Base-by-base conservation (phyloP, 176 grass and related monocot species). In the Bonia amplexicaulis region DNA sequence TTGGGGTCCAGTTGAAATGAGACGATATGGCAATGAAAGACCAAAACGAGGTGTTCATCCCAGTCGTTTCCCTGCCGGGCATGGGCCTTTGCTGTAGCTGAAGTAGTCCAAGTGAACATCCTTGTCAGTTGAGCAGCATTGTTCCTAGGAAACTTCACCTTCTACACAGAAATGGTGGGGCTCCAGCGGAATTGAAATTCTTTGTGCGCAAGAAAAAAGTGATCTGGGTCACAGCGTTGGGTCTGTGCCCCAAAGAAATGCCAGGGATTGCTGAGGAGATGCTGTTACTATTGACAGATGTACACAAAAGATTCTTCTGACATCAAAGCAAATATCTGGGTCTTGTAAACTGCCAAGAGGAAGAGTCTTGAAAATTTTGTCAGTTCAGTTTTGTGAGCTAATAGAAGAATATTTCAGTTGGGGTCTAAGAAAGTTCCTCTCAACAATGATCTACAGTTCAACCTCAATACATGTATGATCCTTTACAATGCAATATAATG, bases 21-120 rank as follows among this genome's bases (percentile, higher is more conserved):
- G 97, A 83, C 90, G 86, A 64, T 91, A 89, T 71, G 73, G 86
- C 85, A 94, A 90, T 88, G 96, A 96, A 84, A 96, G 92, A 86
- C 80, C 88, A 33, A 92, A 89, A 71, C 90, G 88, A 58, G 88
- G 86, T 68, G 85, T 58, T 86, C 81, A 94, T 87, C 85, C 85
- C 59, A 86, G 87, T 76, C 89, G 70, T 85, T 92, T 92, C 51
- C 84, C 84, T 75, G 73, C 87, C 12, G 88, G 90, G 58, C 91
- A 89, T 84, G 91, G 93, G 25, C 93, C 84, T 82, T 67, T 89
- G 82, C 81, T 76, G 65, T 94, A 92, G 87, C 42, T 76, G 48
- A 74, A 82, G 48, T 72, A 84, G 64, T 84, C n/a, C 5, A 48
- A 61, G 60, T 20, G 74, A 64, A 37, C 74, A 90, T 33, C 33